Evolutionary conservation across 2,329 filamentous ascomycete species (phyloP).

Genomic region (Pleomassaria siparia): DNA sequence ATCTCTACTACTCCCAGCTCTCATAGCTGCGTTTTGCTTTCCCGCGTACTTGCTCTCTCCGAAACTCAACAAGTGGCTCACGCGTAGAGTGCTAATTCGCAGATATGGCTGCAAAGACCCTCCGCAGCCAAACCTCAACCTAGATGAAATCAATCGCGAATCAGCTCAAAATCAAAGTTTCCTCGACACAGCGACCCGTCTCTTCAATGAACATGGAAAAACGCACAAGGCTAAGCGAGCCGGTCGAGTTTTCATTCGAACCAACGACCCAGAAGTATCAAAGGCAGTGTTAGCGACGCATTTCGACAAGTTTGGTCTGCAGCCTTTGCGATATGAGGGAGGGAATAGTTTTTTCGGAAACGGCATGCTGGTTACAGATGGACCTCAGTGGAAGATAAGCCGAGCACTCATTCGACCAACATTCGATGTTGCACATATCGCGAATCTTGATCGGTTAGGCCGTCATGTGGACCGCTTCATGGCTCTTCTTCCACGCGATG

Average conservation of each 20-base stretch:
- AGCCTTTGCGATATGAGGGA: conserved; percentile 1
- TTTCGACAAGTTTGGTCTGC: conserved; percentile 6
- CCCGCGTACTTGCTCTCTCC: neutral
- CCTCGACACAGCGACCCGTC: neutral
- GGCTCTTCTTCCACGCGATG: neutral
- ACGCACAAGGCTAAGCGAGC: conserved; percentile 1
- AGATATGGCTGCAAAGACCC: conserved; percentile 4
- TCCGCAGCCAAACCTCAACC: conserved; percentile 1
- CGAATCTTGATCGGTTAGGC: conserved; percentile 1
- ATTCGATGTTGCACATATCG: conserved; percentile 4
- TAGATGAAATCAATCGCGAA: conserved; percentile 3
- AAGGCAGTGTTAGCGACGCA: conserved; percentile 5
- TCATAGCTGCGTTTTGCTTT: neutral
- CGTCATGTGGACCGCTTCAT: conserved; percentile 4
- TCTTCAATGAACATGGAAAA: conserved; percentile 5
- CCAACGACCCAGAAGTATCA: conserved; percentile 2
- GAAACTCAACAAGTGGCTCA: neutral
- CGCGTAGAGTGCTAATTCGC: neutral
- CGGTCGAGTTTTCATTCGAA: neutral
- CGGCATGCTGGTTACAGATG: conserved; percentile 5
- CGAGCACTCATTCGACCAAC: conserved; percentile 5
- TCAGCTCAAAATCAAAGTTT: neutral
- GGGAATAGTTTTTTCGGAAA: conserved; percentile 3
- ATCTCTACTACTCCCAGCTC: neutral
- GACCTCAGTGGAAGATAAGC: conserved; percentile 2